Evolutionary conservation across 495 filamentous ascomycete genomes (phyloP), one percentile per base, ranked within the genome.

Genomic region (Podospora comata): DNA sequence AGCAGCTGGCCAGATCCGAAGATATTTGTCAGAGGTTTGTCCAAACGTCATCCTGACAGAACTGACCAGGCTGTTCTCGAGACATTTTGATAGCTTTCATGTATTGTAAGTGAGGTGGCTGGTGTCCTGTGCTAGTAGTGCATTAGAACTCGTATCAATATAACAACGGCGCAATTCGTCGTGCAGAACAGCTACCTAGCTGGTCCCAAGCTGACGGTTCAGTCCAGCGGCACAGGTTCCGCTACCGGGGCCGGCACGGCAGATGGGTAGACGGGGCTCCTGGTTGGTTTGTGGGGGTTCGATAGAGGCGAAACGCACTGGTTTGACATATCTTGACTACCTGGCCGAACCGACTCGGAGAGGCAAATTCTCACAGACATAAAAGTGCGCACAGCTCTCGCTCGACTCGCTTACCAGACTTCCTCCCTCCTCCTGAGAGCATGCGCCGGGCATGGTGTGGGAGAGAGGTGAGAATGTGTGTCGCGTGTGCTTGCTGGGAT

Each of bases 31-130:
- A 58, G 2, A 48, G 9, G 15, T 48, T 11, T 48, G 9, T 48
- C 34, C 7, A 48, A 48, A 58, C 55, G 55, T 58, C 55, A 58
- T 26, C 20, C 23, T 58, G 55, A 58, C 55, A 26, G 55, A 58
- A 58, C 19, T 18, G 19, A 57, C 19, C 54, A 57, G 5, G 54
- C 54, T 5, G 54, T 7, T 57, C 34, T 39, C 34, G 39, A 48
- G 39, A 48, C 39, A 48, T 48, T 48, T 48, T 48, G 39, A 48
- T 48, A 48, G 39, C 39, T 26, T 58, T 58, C 55, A 15, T 9
- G 55, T 26, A 23, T 23, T 23, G 6, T 20, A 19, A 48, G 39
- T 48, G 19, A 58, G 55, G 20, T 5, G 7, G 30, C 5, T 32
- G 7, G 20, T 23, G 20, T 1, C 20, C 20, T 23, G 20, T 23